Percentiles rank a stretch among this genome's conserved stretches.
These are phyloP conservation scores for Paraphaeosphaeria minitans DNA, from an alignment of 2,329 filamentous ascomycete species.

Conservation along the genomic window DNA sequence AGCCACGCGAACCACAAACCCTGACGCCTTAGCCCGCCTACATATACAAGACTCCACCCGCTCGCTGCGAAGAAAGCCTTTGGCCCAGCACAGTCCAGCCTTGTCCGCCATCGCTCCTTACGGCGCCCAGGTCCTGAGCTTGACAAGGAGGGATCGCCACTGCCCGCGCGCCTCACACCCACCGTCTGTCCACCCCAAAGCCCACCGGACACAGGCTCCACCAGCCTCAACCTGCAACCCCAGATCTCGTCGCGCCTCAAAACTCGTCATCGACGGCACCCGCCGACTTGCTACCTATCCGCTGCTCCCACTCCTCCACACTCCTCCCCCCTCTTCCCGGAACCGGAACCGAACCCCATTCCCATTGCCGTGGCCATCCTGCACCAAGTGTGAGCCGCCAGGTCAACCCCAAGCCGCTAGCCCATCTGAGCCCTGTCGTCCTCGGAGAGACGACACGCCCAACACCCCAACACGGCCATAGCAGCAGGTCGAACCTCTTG, in stretches of 20 bases:
- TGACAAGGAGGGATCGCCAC: constrained; percentile 57
- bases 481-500: constrained; percentile 36
- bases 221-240: constrained; percentile 41
- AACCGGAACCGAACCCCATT: constrained; percentile 34
- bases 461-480: constrained; percentile 39
- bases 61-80: constrained; percentile 44
- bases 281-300: constrained; percentile 29
- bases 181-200: constrained; percentile 26
- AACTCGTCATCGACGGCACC: constrained; percentile 24
- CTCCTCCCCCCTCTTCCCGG: too few species aligned
- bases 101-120: constrained; percentile 52
- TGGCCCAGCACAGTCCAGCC: constrained; percentile 53
- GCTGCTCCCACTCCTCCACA: constrained; percentile 24
- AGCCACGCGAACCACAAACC: constrained; percentile 50
- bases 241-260: constrained; percentile 38
- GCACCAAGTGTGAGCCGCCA: constrained; percentile 25
- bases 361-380: constrained; percentile 33
- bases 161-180: constrained; percentile 45
- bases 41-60: constrained; percentile 52
- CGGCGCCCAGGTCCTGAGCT: constrained; percentile 54
- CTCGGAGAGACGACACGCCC: constrained; percentile 33
- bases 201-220: constrained; percentile 24
- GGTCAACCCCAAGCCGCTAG: constrained; percentile 17
- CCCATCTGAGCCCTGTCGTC: constrained; percentile 31
- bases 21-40: constrained; percentile 49